Evolutionary conservation across 2,329 filamentous ascomycete genomes (phyloP).

Genomic region (Aspergillus arachidicola): DNA sequence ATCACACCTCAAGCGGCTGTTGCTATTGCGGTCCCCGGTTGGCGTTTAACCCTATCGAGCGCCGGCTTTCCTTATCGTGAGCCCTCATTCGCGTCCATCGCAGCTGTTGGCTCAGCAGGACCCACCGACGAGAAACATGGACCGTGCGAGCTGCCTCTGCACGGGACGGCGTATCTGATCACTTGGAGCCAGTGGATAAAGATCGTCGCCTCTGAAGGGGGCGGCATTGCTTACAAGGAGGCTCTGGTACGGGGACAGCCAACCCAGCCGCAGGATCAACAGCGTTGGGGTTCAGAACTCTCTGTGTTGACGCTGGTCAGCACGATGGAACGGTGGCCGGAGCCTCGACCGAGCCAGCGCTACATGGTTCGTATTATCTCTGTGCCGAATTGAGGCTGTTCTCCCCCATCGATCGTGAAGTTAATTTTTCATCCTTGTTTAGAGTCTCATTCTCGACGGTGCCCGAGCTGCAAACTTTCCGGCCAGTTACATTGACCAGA

Average conservation of each 20-base stretch:
- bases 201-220: background rate
- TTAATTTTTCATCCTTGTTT: too few relatives aligned
- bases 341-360: conserved; percentile 1
- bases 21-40: background rate
- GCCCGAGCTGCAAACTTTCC: background rate
- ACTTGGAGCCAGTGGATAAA: conserved; percentile 2
- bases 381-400: background rate
- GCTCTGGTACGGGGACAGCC: background rate
- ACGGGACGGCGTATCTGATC: conserved; percentile 3
- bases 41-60: background rate
- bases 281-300: conserved; percentile 1
- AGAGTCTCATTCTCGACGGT: conserved; percentile 1
- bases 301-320: conserved; percentile 1
- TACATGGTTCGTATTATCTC: conserved; percentile 1
- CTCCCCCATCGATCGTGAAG: too few relatives aligned
- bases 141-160: background rate
- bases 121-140: background rate
- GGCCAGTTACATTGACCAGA: conserved; percentile 1
- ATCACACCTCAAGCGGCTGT: conserved; percentile 4
- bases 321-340: conserved; percentile 3
- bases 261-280: background rate
- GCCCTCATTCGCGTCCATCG: background rate
- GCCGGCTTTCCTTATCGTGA: too few relatives aligned
- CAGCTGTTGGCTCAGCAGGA: background rate
- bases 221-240: too few relatives aligned